Conservation (phyloP, 352 stramenopile genomes). For the Thalassiosira livingstoniorum region DNA sequence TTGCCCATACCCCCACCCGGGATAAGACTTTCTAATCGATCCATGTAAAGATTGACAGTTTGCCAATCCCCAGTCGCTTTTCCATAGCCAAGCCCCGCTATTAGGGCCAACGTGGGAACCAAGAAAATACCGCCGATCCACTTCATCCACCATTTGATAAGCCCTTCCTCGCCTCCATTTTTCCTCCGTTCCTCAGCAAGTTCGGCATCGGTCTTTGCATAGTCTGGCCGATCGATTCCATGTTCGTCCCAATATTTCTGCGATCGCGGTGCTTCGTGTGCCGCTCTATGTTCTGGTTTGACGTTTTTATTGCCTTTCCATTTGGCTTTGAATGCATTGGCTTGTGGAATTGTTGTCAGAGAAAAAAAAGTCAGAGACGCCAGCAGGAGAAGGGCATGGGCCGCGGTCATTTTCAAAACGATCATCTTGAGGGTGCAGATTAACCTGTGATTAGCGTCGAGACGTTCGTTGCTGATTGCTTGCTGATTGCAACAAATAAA, state of each 20-base stretch:
- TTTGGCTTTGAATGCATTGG: slow-evolving; percentile 37
- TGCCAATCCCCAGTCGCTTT: slow-evolving; percentile 29
- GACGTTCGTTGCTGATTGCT: neutral
- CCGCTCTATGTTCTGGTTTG: slow-evolving; percentile 39
- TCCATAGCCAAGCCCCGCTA: slow-evolving; percentile 12
- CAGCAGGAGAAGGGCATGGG: neutral
- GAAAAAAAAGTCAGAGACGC: neutral
- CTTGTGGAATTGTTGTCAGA: neutral
- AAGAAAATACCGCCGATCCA: neutral
- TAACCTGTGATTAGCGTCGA: neutral
- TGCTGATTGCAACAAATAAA: no score
- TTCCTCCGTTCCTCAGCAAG: slow-evolving; percentile 44
- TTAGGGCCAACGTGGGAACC: neutral
- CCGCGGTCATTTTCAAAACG: no score
- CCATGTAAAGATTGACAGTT: slow-evolving; percentile 22
- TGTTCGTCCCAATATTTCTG: slow-evolving; percentile 78
- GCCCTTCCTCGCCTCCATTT: neutral
- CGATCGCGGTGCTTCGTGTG: slow-evolving; percentile 60
- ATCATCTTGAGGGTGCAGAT: no score
- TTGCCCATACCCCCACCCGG: neutral
- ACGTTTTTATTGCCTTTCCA: slow-evolving; percentile 49
- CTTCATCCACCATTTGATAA: neutral
- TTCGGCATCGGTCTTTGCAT: slow-evolving; percentile 72
- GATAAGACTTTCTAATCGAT: slow-evolving; percentile 1
- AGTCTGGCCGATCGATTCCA: slow-evolving; percentile 68